phyloP scores from a whole-genome alignment of 257 asterid species.

The Rehmannia glutinosa region DNA sequence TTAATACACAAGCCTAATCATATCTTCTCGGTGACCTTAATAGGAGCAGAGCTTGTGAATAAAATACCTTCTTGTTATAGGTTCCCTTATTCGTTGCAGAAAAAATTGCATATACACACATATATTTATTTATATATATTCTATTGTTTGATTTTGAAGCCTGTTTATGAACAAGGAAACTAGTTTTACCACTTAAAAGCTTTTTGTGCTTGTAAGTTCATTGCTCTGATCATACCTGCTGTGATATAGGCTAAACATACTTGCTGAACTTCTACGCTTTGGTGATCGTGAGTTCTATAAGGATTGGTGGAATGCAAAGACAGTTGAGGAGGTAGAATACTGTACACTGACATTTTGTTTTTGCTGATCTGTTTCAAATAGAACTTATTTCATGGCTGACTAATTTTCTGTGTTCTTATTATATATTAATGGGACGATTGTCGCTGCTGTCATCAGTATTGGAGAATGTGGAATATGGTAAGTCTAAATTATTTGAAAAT shows the following conservation, averaged over 20 bases:
- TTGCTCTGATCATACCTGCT: slow-evolving; percentile 36
- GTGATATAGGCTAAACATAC: slow-evolving; percentile 88
- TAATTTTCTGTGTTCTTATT: slow-evolving; percentile 17
- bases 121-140: not conserved
- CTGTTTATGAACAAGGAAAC: slow-evolving; percentile 3
- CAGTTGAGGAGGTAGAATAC: slow-evolving; percentile 81
- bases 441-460: slow-evolving; percentile 62
- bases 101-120: no score
- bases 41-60: not conserved
- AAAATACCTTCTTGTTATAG: not conserved
- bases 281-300: slow-evolving; percentile 99
- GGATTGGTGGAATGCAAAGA: slow-evolving; percentile 99
- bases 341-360: not conserved
- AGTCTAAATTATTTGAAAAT: slow-evolving; percentile 21
- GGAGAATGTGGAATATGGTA: slow-evolving; percentile 99
- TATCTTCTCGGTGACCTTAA: not conserved
- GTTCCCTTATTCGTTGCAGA: not conserved
- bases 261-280: slow-evolving; percentile 86
- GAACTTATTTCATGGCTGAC: slow-evolving; percentile 12
- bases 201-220: slow-evolving; percentile 4
- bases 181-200: slow-evolving; percentile 4
- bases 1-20: not conserved
- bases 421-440: slow-evolving; percentile 22
- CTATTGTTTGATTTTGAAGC: not conserved
- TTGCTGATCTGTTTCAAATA: not conserved